These are phyloP conservation scores for Ganoderma boninense DNA, from an alignment of 1,284 basidiomycete species.

Conservation along the genomic window DNA sequence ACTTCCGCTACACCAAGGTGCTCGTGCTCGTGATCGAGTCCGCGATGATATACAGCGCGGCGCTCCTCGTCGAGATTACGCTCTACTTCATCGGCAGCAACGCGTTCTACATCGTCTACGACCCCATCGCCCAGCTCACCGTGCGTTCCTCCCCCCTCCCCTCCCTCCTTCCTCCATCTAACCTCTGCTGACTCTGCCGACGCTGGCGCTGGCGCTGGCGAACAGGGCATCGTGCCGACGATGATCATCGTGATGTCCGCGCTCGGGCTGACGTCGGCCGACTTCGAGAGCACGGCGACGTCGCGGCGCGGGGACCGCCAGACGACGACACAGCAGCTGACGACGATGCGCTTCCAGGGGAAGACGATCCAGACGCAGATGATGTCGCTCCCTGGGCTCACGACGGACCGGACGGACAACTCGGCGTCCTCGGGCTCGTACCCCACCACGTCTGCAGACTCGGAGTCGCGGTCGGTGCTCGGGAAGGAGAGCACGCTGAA, in stretches of 20 bases:
- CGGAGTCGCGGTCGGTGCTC: conserved; percentile 2
- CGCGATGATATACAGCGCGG: conserved; percentile 49
- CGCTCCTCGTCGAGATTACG: conserved; percentile 48
- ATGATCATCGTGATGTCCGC: conserved; percentile 46
- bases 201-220: background rate
- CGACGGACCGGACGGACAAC: conserved; percentile 6
- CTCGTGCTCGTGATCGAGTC: conserved; percentile 50
- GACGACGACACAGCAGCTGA: conserved; percentile 4
- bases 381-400: conserved; percentile 19
- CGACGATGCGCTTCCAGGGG: conserved; percentile 18
- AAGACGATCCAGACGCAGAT: background rate
- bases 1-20: conserved; percentile 44
- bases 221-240: conserved; percentile 43
- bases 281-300: conserved; percentile 29
- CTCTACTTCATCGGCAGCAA: conserved; percentile 48
- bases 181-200: background rate
- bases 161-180: background rate
- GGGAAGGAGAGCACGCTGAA: conserved; percentile 9
- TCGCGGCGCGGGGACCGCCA: conserved; percentile 2
- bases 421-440: conserved; percentile 12
- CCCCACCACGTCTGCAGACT: conserved; percentile 4
- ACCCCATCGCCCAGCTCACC: conserved; percentile 51
- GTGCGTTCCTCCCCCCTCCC: conserved; percentile 34
- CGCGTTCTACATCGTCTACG: conserved; percentile 51
- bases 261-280: conserved; percentile 43